phyloP scores from a whole-genome alignment of 2,329 filamentous ascomycete genomes.

The Pyricularia pennisetigena region DNA sequence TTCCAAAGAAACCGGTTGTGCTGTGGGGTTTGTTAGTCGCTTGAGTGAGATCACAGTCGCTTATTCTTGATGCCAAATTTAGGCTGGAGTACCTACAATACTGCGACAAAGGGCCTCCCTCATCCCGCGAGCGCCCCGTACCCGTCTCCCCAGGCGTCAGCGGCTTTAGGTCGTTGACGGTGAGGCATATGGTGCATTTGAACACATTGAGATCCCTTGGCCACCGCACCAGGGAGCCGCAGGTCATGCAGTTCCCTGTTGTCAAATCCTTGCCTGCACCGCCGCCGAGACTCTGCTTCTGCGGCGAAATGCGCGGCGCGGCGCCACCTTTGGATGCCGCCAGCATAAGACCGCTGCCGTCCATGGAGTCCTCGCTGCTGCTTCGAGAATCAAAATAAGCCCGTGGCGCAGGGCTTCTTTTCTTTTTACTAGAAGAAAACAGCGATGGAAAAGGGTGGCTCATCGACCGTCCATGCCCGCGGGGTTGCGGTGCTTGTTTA shows the following conservation, averaged over 20 bases:
- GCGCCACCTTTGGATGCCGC: constrained; percentile 14
- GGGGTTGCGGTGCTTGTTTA: constrained; percentile 13
- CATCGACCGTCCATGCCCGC: constrained; percentile 52
- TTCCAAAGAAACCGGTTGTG: constrained; percentile 42
- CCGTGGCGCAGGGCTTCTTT: constrained; percentile 14
- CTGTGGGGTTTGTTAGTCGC: neutral
- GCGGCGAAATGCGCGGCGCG: constrained; percentile 9
- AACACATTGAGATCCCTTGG: constrained; percentile 64
- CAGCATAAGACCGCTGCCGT: constrained; percentile 28
- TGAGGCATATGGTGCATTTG: constrained; percentile 74
- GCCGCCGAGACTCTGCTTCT: constrained; percentile 18
- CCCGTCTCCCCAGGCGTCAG: neutral
- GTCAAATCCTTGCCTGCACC: constrained; percentile 43
- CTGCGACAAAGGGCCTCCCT: neutral
- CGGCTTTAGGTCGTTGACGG: constrained; percentile 68
- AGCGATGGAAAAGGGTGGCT: constrained; percentile 73
- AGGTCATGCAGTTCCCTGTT: constrained; percentile 76
- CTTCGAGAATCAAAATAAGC: constrained; percentile 5
- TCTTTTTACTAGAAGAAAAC: constrained; percentile 52
- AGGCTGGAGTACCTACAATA: neutral
- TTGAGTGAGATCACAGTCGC: neutral
- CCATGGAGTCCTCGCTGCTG: constrained; percentile 26
- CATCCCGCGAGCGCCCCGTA: neutral
- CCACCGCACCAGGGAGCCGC: constrained; percentile 72
- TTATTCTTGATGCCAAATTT: neutral